Base-by-base conservation (phyloP, 768 basidiomycete genomes). In the Lyophyllum semitale region DNA sequence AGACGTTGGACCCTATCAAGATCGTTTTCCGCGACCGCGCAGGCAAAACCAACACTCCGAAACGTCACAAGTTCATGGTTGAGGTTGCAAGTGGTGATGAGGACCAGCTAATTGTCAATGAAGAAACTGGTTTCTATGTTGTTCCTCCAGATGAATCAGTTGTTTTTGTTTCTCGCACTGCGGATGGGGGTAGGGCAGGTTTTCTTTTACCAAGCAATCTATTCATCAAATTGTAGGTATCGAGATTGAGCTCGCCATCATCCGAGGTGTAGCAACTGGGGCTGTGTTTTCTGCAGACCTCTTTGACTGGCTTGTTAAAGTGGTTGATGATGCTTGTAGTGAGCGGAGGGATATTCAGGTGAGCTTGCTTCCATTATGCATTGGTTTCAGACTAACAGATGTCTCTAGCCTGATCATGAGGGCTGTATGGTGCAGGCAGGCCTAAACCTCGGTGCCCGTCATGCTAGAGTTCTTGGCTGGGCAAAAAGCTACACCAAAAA, bases 61-160 rank as follows among this genome's bases (percentile, higher is more conserved):
- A 37, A 30, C 29, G 7, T 11, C 35, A 37, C 15, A 8, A 17
- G 17, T 37, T 37, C 35, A 37, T 37, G 35, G 35, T 37, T 8
- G 35, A 37, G 15, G 35, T 37, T 17, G 17, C 35, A 37, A 17
- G 35, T 17, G 35, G 15, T 37, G 35, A 37, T 37, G 35, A 37
- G 17, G 35, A 37, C 17, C 8, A 13, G 15, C 17, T n/a, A 20
- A 32, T 49, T 12, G 33, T 49, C 17, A 49, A 49, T 38, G 35
- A 17, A 20, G 25, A 30, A 5, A 51, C 49, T 13, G 49, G 49
- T 4, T 51, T 51, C 26, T 51, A 51, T 51, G 50, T 51, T 18
- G 40, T 42, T 26, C 20, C 7, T 22, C 15, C 15, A 3, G 20
- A 43, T 22, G 41, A 43, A 43, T 43, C 38, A 6, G 38, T 40